Evolutionary conservation across 805 yeast species (phyloP), one percentile per base, ranked within the genome.

Genomic region (Kluyveromyces siamensis): DNA sequence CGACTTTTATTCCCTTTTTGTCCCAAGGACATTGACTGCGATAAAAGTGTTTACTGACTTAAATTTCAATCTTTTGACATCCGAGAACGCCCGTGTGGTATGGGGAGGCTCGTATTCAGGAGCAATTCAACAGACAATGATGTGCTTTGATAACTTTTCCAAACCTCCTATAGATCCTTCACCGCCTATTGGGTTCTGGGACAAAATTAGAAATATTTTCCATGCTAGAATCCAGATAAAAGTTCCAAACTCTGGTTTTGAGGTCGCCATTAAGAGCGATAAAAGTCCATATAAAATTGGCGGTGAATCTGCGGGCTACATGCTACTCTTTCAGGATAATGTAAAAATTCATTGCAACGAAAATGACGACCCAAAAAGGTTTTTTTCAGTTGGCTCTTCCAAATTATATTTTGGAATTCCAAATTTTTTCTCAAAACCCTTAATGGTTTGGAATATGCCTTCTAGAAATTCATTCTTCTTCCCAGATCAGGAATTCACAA

Each of bases 121-220:
- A 16, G 90, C 89, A 1, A 76, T 90, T 30, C 88, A 87, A 54
- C 90, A 87, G 54, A 73, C 83, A 1, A 84, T 86, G 81, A 69
- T 80, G 48, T 83, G 79, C 48, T 75, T 90, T 51, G 96, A 89
- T 57, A 81, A 83, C 41, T 87, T 90, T 60, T 81, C 95, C 1
- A 90, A 91, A 62, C 95, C 96, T 0, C 96, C 95, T 0, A 68
- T 85, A 14, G 98, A 90, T 62, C 90, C 90, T 0, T 87, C 96
- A 1, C 76, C 79, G 3, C 84, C 84, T 55, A 68, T 88, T 13
- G 98, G 98, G 0, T 82, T 89, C 55, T 90, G 98, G 98, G 98
- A 90, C 65, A 91, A 89, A 62, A 66, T 88, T 27, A 70, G 96
- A 45, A 73, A 81, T 27, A 72, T 84, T 14, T 69, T 88, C 56